Percentiles rank a stretch among this genome's conserved stretches.
These are phyloP conservation scores for Tylopilus vinaceipallidus DNA, from an alignment of 768 basidiomycete species.

Conservation along the genomic window DNA sequence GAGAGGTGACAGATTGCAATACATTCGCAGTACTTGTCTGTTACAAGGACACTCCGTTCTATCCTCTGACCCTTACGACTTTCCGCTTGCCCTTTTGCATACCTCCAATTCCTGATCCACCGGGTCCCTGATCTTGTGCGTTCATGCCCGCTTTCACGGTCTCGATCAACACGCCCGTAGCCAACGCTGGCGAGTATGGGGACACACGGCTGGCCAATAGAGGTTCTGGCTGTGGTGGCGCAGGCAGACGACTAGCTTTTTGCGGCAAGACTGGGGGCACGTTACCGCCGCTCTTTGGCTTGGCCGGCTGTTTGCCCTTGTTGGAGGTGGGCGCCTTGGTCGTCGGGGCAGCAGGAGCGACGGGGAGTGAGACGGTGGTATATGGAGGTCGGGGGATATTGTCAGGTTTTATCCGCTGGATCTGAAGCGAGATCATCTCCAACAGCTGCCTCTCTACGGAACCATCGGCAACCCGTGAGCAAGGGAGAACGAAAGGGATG, in stretches of 20 bases:
- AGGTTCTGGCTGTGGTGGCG: constrained; percentile 76
- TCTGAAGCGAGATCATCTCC: constrained; percentile 69
- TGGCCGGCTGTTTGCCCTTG: constrained; percentile 53
- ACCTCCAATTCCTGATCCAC: constrained; percentile 29
- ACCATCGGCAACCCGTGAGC: neutral
- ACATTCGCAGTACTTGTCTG: constrained; percentile 20
- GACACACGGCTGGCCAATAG: constrained; percentile 72
- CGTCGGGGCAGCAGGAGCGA: constrained; percentile 30
- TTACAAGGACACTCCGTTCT: neutral
- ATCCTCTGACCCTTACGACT: constrained; percentile 72
- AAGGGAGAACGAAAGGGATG: neutral
- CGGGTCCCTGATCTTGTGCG: constrained; percentile 50
- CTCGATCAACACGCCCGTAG: constrained; percentile 76
- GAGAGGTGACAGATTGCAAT: constrained; percentile 11
- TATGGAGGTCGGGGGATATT: constrained; percentile 66
- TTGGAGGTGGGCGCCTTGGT: constrained; percentile 31
- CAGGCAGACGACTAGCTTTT: constrained; percentile 49
- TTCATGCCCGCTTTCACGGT: constrained; percentile 86
- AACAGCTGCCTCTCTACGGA: constrained; percentile 73
- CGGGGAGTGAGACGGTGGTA: constrained; percentile 33
- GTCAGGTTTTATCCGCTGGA: constrained; percentile 73
- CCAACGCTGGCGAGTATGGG: constrained; percentile 74
- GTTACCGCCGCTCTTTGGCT: constrained; percentile 42
- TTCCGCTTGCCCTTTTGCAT: constrained; percentile 76
- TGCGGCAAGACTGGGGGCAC: constrained; percentile 25